Conservation (phyloP, 108 stramenopile species). For the Pseudonitzschia multiseries region DNA sequence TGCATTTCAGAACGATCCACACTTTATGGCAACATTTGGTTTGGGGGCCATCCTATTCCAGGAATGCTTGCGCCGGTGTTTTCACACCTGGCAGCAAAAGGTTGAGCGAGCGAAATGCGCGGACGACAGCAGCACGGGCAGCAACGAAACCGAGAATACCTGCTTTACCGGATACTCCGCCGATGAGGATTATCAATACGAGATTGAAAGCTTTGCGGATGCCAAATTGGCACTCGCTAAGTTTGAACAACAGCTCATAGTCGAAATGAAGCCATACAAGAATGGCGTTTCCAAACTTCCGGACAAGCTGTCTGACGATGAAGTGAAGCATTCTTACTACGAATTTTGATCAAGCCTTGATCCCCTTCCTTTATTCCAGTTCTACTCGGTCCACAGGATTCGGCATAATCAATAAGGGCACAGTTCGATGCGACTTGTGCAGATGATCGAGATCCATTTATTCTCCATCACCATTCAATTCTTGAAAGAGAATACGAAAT, state of each 20-base stretch:
- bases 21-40: slow-evolving; percentile 31
- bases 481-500: too few relatives aligned
- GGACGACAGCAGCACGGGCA: slow-evolving; percentile 8
- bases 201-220: slow-evolving; percentile 10
- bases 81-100: not conserved
- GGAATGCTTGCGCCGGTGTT: slow-evolving; percentile 2
- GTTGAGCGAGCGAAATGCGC: not conserved
- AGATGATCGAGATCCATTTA: too few relatives aligned
- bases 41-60: slow-evolving; percentile 26
- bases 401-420: too few relatives aligned
- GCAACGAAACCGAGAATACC: not conserved
- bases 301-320: not conserved
- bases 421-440: too few relatives aligned
- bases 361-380: too few relatives aligned
- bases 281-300: not conserved
- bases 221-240: slow-evolving; percentile 2
- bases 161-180: slow-evolving; percentile 2
- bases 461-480: too few relatives aligned
- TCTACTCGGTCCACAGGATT: too few relatives aligned
- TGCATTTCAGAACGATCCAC: slow-evolving; percentile 25
- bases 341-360: not conserved
- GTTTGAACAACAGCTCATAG: not conserved
- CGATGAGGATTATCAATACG: slow-evolving; percentile 1
- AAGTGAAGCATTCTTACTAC: not conserved
- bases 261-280: not conserved